Conservation (phyloP, 352 stramenopile genomes). For the Globisporangium iwayamae region DNA sequence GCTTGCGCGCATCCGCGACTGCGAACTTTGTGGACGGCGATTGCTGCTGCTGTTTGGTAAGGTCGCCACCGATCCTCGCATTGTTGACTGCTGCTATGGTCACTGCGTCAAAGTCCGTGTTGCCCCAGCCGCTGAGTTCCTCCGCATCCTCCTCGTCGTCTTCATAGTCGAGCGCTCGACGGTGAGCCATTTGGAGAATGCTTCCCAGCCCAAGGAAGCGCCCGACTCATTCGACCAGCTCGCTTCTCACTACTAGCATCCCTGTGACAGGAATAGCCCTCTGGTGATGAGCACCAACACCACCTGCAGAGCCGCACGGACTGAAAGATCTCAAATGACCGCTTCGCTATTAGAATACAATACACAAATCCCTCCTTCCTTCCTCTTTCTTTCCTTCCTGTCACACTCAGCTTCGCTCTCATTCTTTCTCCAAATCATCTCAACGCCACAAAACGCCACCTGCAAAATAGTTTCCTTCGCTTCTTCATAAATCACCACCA, state of each 20-base stretch:
- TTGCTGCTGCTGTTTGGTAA: background rate
- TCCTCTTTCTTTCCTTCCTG: too few relatives aligned
- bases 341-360: background rate
- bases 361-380: background rate
- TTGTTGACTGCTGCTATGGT: background rate
- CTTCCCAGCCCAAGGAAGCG: background rate
- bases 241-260: too few relatives aligned
- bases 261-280: background rate
- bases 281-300: too few relatives aligned
- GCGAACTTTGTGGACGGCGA: background rate
- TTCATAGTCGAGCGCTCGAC: constrained; percentile 4
- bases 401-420: background rate
- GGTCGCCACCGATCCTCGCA: too few relatives aligned
- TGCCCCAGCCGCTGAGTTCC: constrained; percentile 25
- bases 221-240: background rate
- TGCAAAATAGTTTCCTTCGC: constrained; percentile 3
- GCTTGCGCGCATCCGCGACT: background rate
- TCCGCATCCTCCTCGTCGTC: constrained; percentile 13
- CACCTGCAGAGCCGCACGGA: too few relatives aligned
- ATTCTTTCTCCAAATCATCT: background rate
- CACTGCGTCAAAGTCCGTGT: constrained; percentile 19
- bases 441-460: background rate
- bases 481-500: constrained; percentile 4
- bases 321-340: too few relatives aligned
- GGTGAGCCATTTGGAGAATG: background rate